These are phyloP conservation scores for Buxus sempervirens DNA, from an alignment of 164 flowering plant species.

Conservation along the genomic window DNA sequence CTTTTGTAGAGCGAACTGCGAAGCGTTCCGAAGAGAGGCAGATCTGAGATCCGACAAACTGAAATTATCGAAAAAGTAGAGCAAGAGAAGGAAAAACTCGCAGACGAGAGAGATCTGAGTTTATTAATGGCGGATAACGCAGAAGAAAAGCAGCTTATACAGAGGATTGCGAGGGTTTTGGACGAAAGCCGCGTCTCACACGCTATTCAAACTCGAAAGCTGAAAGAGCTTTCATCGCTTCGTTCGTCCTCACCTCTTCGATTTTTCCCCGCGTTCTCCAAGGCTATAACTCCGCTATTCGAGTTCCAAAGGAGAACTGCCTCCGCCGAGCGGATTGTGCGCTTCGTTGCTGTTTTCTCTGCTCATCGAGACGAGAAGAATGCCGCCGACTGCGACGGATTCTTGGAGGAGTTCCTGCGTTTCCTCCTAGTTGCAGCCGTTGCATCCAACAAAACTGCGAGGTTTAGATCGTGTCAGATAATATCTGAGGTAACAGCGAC, in stretches of 20 bases:
- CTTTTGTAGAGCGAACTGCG: no score
- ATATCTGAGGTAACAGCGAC: constrained; percentile 64
- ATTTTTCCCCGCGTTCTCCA: constrained; percentile 60
- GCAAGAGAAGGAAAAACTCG: not conserved
- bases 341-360: constrained; percentile 62
- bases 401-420: constrained; percentile 54
- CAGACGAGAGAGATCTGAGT: constrained; percentile 3
- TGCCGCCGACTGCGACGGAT: constrained; percentile 30
- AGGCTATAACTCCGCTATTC: constrained; percentile 68
- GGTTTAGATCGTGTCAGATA: constrained; percentile 86
- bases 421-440: constrained; percentile 48
- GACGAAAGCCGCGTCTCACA: constrained; percentile 63
- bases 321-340: constrained; percentile 62
- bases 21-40: no score
- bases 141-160: constrained; percentile 20
- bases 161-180: constrained; percentile 49
- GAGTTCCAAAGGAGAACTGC: constrained; percentile 46
- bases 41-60: no score
- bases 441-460: constrained; percentile 53
- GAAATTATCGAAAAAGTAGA: not conserved
- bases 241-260: constrained; percentile 35
- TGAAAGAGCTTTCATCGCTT: constrained; percentile 63
- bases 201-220: constrained; percentile 75
- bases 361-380: constrained; percentile 25
- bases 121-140: not conserved